Evolutionary conservation across 257 asterid genomes (phyloP).

Genomic region (Nicotiana attenuata): DNA sequence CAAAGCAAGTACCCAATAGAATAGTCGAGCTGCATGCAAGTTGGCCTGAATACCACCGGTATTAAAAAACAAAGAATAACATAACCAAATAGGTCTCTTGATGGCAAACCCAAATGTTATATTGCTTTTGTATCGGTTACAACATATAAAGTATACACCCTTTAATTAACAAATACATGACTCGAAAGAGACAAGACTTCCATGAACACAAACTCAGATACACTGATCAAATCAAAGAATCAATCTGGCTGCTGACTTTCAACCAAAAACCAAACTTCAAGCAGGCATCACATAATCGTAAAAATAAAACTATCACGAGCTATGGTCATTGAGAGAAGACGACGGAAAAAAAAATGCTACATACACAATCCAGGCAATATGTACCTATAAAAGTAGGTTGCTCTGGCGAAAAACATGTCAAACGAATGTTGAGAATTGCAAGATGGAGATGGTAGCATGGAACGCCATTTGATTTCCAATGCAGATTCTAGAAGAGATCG

Average conservation of each 20-base stretch:
- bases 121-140: constrained; percentile 4
- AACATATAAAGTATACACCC: constrained; percentile 13
- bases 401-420: constrained; percentile 5
- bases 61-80: not conserved
- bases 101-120: constrained; percentile 6
- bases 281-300: constrained; percentile 13
- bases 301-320: constrained; percentile 8
- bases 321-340: constrained; percentile 3
- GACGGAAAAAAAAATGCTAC: not conserved
- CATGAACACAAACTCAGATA: constrained; percentile 13
- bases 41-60: not conserved
- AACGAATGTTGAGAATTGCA: not conserved
- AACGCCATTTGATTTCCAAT: constrained; percentile 3
- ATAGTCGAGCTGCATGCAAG: constrained; percentile 5
- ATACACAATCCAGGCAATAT: constrained; percentile 16
- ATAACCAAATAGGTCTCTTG: not conserved
- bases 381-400: constrained; percentile 19
- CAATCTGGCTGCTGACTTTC: constrained; percentile 15
- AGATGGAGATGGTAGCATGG: not conserved
- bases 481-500: constrained; percentile 68
- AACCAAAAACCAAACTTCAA: constrained; percentile 16
- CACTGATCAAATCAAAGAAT: constrained; percentile 15
- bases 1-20: not conserved
- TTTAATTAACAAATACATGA: constrained; percentile 11
- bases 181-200: not conserved